These are phyloP conservation scores for Paxillus involutus DNA, from an alignment of 768 basidiomycete species.

Conservation along the genomic window DNA sequence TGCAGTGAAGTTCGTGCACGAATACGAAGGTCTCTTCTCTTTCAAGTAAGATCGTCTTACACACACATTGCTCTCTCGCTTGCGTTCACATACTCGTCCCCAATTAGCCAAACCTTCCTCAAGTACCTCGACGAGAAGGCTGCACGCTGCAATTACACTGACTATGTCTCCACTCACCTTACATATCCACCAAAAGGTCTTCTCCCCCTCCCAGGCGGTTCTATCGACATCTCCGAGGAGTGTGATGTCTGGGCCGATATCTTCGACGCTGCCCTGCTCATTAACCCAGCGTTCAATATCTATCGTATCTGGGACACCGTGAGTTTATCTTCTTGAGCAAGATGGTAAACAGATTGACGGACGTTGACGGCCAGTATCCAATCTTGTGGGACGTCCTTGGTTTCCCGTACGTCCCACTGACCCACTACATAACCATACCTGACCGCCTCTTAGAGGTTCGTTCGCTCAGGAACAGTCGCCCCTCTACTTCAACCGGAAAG, in stretches of 20 bases:
- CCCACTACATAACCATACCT: not conserved
- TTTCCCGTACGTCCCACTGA: slow-evolving; percentile 55
- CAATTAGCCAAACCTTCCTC: slow-evolving; percentile 60
- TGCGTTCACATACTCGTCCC: not conserved
- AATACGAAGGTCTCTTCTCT: slow-evolving; percentile 67
- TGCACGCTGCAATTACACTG: slow-evolving; percentile 57
- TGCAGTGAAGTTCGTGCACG: slow-evolving; percentile 72
- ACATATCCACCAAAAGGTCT: slow-evolving; percentile 67
- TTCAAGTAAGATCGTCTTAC: slow-evolving; percentile 54
- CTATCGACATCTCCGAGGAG: slow-evolving; percentile 41
- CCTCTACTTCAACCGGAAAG: slow-evolving; percentile 66
- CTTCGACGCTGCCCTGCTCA: slow-evolving; percentile 54
- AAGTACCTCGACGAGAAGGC: slow-evolving; percentile 54
- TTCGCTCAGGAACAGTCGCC: slow-evolving; percentile 57
- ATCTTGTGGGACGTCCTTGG: slow-evolving; percentile 79
- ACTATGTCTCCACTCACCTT: slow-evolving; percentile 60
- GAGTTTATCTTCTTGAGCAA: slow-evolving; percentile 7
- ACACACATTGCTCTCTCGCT: too few species aligned
- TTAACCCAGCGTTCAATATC: slow-evolving; percentile 77
- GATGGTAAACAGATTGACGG: not conserved
- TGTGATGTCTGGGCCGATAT: slow-evolving; percentile 73
- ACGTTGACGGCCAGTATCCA: slow-evolving; percentile 41
- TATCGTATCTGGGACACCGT: slow-evolving; percentile 76
- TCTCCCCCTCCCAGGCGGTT: slow-evolving; percentile 68
- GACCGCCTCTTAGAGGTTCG: slow-evolving; percentile 43